Base-by-base conservation (phyloP, 768 basidiomycete species). In the Chalciporus chontae region DNA sequence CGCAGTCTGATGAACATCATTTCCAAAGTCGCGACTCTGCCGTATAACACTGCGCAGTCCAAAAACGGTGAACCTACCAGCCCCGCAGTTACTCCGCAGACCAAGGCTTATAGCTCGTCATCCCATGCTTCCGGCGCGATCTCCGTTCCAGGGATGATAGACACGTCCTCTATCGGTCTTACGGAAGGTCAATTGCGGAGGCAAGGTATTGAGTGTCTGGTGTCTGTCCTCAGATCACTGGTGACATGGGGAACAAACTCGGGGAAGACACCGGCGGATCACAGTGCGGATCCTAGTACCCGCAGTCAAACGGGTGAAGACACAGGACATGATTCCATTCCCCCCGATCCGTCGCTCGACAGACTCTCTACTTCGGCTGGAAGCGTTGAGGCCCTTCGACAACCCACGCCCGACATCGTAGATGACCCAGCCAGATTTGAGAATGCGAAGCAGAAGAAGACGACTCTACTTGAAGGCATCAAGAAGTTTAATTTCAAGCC, bases 401-500 rank as follows among this genome's bases (percentile, higher is more conserved):
- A 84, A 45, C 70, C 80, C 10, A 92, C 91, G 0, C 90, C 92
- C 0, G 91, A 93, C 50, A 63, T 84, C 34, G 69, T 71, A n/a
- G 96, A 98, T 61, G 95, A 98, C 65, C 95, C 95, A 1, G 85
- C 77, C 17, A 80, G 80, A 61, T 97, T 99, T 55, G 95, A 97
- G 73, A 94, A 80, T 52, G 96, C 94, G 10, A 97, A 96, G 67
- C 90, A 93, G 71, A 87, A 90, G 71, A 99, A 99, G 72, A 97
- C 91, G 29, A 94, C 88, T 0, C 68, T 98, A 24, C 71, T 94
- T 34, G 95, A 98, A 65, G 96, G 96, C 23, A 89, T 98, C 69
- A 94, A 88, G 69, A 93, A 92, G 69, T 99, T 99, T 71, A 97
- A 98, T 66, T 93, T 87, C 76, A 98, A 96, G 71, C 94, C 95